Conservation (phyloP, 805 yeast species). For the Lipomyces sp. region DNA sequence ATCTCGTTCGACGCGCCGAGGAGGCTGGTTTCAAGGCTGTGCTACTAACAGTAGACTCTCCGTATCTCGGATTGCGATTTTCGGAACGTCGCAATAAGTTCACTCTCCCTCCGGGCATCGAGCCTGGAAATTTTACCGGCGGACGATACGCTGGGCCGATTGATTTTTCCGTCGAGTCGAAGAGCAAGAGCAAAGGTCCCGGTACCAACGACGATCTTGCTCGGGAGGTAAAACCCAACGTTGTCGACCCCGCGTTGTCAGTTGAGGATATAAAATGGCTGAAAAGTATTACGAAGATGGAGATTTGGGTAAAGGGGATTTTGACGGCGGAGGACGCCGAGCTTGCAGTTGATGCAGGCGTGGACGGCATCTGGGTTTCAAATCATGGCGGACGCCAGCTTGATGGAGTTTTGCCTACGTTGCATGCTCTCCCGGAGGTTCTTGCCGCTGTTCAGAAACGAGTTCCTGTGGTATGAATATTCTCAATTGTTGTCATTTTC, state of each 20-base stretch:
- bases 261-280: slow-evolving; percentile 34
- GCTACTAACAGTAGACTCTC: slow-evolving; percentile 56
- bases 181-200: slow-evolving; percentile 20
- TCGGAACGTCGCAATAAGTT: slow-evolving; percentile 41
- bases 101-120: slow-evolving; percentile 31
- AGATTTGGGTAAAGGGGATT: slow-evolving; percentile 59
- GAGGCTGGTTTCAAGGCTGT: slow-evolving; percentile 43
- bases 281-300: slow-evolving; percentile 41
- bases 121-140: slow-evolving; percentile 33
- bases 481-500: background rate
- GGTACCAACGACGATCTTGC: slow-evolving; percentile 14
- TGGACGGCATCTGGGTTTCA: slow-evolving; percentile 62
- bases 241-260: slow-evolving; percentile 25
- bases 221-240: slow-evolving; percentile 18
- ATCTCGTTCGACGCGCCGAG: slow-evolving; percentile 31
- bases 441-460: slow-evolving; percentile 41
- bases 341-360: slow-evolving; percentile 55
- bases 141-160: slow-evolving; percentile 24
- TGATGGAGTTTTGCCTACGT: slow-evolving; percentile 59
- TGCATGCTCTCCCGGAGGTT: slow-evolving; percentile 62
- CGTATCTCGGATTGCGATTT: slow-evolving; percentile 53
- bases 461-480: slow-evolving; percentile 44
- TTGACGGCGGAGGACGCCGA: slow-evolving; percentile 65
- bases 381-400: slow-evolving; percentile 77
- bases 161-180: slow-evolving; percentile 22